phyloP scores from a whole-genome alignment of 768 basidiomycete genomes.

The Leccinum olivaceopallidum region DNA sequence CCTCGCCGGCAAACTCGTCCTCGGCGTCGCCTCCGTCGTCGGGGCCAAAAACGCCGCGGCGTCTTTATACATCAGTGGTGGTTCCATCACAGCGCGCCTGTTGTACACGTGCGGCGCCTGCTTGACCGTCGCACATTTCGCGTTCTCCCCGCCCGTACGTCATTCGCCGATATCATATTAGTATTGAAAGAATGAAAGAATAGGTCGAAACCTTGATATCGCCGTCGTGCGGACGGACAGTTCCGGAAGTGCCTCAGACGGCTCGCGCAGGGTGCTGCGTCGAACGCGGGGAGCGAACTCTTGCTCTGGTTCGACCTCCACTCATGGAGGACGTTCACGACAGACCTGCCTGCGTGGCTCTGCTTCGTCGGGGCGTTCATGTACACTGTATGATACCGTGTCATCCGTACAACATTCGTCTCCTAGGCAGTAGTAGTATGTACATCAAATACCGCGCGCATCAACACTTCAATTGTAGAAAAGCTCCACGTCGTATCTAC shows the following conservation, averaged over 20 bases:
- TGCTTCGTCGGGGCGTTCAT: slow-evolving; percentile 7
- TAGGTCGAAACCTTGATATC: neutral
- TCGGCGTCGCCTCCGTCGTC: neutral
- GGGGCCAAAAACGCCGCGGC: neutral
- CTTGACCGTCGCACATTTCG: slow-evolving; percentile 12
- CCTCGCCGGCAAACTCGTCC: neutral
- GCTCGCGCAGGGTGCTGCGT: neutral
- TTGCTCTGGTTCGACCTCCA: slow-evolving; percentile 2
- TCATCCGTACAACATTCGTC: neutral
- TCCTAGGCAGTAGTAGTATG: neutral
- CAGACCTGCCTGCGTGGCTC: slow-evolving; percentile 5
- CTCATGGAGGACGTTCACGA: slow-evolving; percentile 1
- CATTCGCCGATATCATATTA: too few species aligned
- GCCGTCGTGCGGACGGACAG: neutral
- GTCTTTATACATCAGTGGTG: neutral
- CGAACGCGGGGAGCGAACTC: slow-evolving; percentile 2
- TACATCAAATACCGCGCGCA: neutral
- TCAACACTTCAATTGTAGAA: slow-evolving; percentile 10
- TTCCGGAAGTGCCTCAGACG: slow-evolving; percentile 4
- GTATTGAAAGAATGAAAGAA: neutral
- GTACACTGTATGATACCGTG: neutral
- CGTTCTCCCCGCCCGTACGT: slow-evolving; percentile 1
- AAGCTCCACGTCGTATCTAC: slow-evolving; percentile 23
- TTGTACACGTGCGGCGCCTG: slow-evolving; percentile 5
- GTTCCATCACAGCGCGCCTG: neutral